A percentile compares a stretch with the other conserved stretches of the same genome.
These are phyloP conservation scores for Colletotrichum salicis DNA, from an alignment of 2,329 filamentous ascomycete species.

Conservation along the genomic window DNA sequence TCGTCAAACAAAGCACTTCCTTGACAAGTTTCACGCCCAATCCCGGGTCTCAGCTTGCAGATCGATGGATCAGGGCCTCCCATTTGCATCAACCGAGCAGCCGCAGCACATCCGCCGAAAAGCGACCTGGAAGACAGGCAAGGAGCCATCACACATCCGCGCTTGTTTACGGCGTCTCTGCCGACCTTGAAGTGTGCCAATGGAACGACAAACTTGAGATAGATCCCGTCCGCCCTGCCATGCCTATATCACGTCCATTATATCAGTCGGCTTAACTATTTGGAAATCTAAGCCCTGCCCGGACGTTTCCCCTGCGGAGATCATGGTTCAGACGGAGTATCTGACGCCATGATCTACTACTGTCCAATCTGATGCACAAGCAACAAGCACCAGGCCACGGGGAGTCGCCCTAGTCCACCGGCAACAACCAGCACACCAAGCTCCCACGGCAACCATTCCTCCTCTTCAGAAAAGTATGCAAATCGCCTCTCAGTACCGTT, in stretches of 20 bases:
- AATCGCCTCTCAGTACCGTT: constrained; percentile 9
- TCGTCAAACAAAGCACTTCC: constrained; percentile 39
- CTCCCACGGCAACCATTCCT: constrained; percentile 33
- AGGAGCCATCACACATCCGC: constrained; percentile 2
- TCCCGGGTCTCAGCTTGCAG: constrained; percentile 54
- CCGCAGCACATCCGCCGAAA: background rate
- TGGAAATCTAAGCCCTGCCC: constrained; percentile 41
- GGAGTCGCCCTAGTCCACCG: constrained; percentile 24
- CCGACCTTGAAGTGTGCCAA: constrained; percentile 11
- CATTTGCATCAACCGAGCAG: constrained; percentile 28
- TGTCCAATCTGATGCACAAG: constrained; percentile 49
- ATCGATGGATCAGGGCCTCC: constrained; percentile 46
- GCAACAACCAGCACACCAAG: constrained; percentile 26
- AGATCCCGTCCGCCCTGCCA: constrained; percentile 15
- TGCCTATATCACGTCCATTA: constrained; percentile 28
- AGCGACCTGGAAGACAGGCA: background rate
- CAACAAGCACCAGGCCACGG: background rate
- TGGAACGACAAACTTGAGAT: constrained; percentile 20
- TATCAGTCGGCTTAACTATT: constrained; percentile 26
- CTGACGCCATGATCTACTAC: constrained; percentile 52
- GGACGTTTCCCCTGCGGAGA: constrained; percentile 48
- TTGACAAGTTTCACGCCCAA: constrained; percentile 52
- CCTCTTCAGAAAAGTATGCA: constrained; percentile 40
- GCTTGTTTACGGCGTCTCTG: constrained; percentile 12
- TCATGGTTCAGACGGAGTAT: constrained; percentile 53